Conservation (phyloP, 2,329 filamentous ascomycete species). For the Verticillium nonalfalfae region DNA sequence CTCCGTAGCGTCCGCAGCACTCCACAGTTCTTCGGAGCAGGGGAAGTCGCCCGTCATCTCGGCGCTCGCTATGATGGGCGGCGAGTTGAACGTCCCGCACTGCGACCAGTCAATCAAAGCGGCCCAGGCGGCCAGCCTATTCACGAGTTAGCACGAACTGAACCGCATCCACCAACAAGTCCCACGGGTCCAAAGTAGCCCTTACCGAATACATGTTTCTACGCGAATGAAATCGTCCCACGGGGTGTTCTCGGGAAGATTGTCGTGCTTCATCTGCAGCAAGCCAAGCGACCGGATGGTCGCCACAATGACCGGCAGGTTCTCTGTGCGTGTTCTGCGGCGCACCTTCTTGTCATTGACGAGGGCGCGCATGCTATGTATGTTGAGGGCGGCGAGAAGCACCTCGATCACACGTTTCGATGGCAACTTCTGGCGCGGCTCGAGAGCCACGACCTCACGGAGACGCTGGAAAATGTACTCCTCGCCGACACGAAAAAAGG, state of each 20-base stretch:
- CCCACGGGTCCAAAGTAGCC: neutral
- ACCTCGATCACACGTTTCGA: slow-evolving; percentile 9
- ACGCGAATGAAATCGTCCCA: slow-evolving; percentile 12
- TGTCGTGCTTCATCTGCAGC: slow-evolving; percentile 6
- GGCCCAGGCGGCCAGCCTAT: slow-evolving; percentile 16
- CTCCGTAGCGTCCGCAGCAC: slow-evolving; percentile 12
- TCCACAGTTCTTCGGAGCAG: slow-evolving; percentile 16
- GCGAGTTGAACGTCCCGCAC: slow-evolving; percentile 15
- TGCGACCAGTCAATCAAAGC: slow-evolving; percentile 20
- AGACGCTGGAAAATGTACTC: slow-evolving; percentile 13
- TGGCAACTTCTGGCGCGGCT: slow-evolving; percentile 3
- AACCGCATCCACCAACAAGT: neutral
- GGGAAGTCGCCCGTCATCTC: slow-evolving; percentile 19
- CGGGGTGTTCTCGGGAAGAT: neutral
- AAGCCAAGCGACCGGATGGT: slow-evolving; percentile 10
- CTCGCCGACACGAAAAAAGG: slow-evolving; percentile 9
- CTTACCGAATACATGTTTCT: slow-evolving; percentile 15
- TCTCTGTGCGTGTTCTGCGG: neutral
- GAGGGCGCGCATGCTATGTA: slow-evolving; percentile 8
- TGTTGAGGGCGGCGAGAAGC: slow-evolving; percentile 18
- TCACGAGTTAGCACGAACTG: neutral
- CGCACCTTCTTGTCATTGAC: neutral
- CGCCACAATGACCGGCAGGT: slow-evolving; percentile 14
- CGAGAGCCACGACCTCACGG: slow-evolving; percentile 1
- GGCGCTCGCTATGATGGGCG: slow-evolving; percentile 12